Conservation (phyloP, 345 rosid genomes). For the Barbarea vulgaris region DNA sequence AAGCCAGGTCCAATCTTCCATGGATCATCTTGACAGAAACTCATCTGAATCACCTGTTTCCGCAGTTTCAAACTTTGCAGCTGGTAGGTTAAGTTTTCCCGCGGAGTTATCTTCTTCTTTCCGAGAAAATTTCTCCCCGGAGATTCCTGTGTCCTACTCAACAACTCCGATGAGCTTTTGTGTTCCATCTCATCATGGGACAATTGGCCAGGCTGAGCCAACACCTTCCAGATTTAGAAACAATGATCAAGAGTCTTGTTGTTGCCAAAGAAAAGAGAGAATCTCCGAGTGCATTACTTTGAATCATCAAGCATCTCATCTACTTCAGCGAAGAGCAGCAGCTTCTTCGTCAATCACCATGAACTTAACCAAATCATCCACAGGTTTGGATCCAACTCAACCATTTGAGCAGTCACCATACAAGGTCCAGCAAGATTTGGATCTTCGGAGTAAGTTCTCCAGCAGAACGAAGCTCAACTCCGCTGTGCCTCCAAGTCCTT, state of each 20-base stretch:
- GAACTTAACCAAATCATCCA: conserved; percentile 32
- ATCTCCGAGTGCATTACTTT: conserved; percentile 46
- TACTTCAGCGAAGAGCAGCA: conserved; percentile 57
- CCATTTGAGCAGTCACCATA: conserved; percentile 39
- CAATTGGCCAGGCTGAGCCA: conserved; percentile 39
- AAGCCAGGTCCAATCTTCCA: conserved; percentile 78
- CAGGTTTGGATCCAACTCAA: conserved; percentile 40
- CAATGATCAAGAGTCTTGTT: conserved; percentile 65
- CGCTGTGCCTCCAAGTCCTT: conserved; percentile 69
- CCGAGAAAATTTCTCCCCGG: conserved; percentile 45
- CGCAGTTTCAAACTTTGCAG: conserved; percentile 68
- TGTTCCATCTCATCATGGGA: conserved; percentile 43
- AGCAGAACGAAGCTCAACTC: conserved; percentile 37
- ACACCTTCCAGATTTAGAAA: conserved; percentile 48
- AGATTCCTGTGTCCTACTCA: conserved; percentile 38
- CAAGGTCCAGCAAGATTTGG: conserved; percentile 35
- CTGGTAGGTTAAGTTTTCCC: conserved; percentile 45
- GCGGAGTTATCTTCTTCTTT: conserved; percentile 46
- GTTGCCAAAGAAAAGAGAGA: conserved; percentile 91
- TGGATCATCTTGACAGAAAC: conserved; percentile 72
- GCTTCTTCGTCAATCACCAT: conserved; percentile 48
- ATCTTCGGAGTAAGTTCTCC: conserved; percentile 28
- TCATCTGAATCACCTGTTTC: conserved; percentile 90
- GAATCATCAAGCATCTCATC: conserved; percentile 61
- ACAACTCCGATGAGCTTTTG: conserved; percentile 46